Evolutionary conservation across 495 filamentous ascomycete species (phyloP).

Genomic region (Lasiosphaeriaceae sp.): DNA sequence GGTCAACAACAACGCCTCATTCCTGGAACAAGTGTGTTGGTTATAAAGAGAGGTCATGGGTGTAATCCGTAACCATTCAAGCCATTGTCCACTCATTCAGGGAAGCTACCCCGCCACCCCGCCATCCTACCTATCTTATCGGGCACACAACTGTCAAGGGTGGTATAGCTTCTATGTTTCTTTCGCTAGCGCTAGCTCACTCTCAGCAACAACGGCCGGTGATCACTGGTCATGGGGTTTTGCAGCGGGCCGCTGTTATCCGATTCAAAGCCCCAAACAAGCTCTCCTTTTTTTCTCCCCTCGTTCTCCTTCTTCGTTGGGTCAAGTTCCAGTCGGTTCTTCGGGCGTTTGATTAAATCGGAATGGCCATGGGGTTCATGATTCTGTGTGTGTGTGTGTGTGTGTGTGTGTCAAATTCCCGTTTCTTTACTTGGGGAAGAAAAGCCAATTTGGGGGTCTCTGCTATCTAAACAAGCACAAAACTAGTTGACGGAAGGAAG

Average conservation of each 20-base stretch:
- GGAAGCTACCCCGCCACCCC: too few relatives aligned
- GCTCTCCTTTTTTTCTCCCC: too few relatives aligned
- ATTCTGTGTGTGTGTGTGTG: conserved; percentile 14
- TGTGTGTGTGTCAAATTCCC: neutral
- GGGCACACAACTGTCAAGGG: too few relatives aligned
- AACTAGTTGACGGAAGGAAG: neutral
- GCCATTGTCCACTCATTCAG: neutral
- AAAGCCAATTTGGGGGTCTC: too few relatives aligned
- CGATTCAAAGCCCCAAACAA: neutral
- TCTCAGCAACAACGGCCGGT: neutral
- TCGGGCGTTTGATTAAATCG: conserved; percentile 29
- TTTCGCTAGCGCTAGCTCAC: neutral
- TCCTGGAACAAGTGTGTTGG: neutral
- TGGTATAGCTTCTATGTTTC: too few relatives aligned
- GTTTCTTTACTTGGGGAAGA: neutral
- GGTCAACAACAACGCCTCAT: neutral
- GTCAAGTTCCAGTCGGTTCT: neutral
- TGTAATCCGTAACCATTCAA: too few relatives aligned
- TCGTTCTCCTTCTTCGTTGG: too few relatives aligned
- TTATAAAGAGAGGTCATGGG: too few relatives aligned
- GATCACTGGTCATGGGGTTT: conserved; percentile 2
- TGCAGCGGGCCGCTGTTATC: conserved; percentile 6
- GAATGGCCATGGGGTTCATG: conserved; percentile 43
- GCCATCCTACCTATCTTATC: conserved; percentile 12
- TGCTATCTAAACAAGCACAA: too few relatives aligned